These are phyloP conservation scores for Fusarium sarcochroum DNA, from an alignment of 2,329 filamentous ascomycete species.

Conservation along the genomic window DNA sequence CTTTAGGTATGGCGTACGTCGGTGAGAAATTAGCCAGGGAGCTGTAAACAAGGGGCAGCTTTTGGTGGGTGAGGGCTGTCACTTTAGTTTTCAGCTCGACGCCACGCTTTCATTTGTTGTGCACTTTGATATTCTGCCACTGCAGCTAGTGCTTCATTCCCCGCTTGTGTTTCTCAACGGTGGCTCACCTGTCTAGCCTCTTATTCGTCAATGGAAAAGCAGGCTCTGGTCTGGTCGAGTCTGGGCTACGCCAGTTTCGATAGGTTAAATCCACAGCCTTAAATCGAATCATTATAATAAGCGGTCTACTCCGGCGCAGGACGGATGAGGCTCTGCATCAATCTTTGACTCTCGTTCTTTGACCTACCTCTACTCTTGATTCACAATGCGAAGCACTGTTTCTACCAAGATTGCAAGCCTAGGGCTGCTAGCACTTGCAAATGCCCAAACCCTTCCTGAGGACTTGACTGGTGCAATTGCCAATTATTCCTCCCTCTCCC, in stretches of 20 bases:
- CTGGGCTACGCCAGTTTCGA: neutral
- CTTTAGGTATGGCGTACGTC: neutral
- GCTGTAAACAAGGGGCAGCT: neutral
- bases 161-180: neutral
- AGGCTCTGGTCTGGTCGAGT: neutral
- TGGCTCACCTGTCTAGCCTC: conserved; percentile 2
- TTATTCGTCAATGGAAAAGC: conserved; percentile 15
- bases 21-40: conserved; percentile 28
- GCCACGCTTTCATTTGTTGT: neutral
- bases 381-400: conserved; percentile 13
- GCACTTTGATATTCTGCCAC: neutral
- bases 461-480: conserved; percentile 25
- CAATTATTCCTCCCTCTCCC: conserved; percentile 26
- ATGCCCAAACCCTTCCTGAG: conserved; percentile 27
- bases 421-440: conserved; percentile 7
- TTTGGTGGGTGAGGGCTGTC: neutral
- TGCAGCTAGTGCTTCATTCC: too few relatives aligned
- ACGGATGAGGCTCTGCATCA: neutral
- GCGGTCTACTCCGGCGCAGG: rapidly evolving
- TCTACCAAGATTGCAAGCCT: neutral
- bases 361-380: rapidly evolving
- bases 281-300: neutral
- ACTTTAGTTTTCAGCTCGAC: conserved; percentile 26
- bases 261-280: neutral
- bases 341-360: neutral